These are phyloP conservation scores for Aaosphaeria pasadenensis DNA, from an alignment of 2,329 filamentous ascomycete genomes.

Conservation along the genomic window DNA sequence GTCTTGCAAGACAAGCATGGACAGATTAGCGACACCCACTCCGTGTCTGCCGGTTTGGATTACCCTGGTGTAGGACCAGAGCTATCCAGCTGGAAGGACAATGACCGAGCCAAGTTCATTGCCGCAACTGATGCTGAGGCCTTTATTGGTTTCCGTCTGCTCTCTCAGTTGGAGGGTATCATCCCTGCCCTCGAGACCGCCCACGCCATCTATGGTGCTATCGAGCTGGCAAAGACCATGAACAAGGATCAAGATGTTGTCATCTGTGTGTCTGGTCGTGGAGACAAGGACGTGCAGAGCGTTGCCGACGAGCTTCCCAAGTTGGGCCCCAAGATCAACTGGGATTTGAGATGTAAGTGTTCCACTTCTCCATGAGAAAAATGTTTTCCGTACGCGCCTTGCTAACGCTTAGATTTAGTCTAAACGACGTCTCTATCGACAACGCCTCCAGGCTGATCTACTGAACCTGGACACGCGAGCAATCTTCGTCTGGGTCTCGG, in stretches of 20 bases:
- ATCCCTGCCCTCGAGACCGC: constrained; percentile 93
- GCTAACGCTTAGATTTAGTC: no score
- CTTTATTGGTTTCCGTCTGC: constrained; percentile 78
- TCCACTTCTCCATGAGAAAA: no score
- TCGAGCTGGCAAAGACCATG: constrained; percentile 92
- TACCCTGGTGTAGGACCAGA: constrained; percentile 97
- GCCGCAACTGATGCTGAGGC: constrained; percentile 90
- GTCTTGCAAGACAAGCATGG: constrained; percentile 89
- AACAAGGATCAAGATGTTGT: constrained; percentile 84
- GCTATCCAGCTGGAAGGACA: constrained; percentile 90
- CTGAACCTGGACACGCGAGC: no score
- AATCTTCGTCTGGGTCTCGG: no score
- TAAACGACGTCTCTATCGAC: no score
- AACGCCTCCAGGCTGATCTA: no score
- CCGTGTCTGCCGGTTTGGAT: constrained; percentile 91
- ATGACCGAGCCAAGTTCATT: constrained; percentile 78
- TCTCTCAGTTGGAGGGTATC: constrained; percentile 89
- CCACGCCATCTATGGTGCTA: constrained; percentile 85
- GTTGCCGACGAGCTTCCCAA: constrained; percentile 91
- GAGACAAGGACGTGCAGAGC: constrained; percentile 98
- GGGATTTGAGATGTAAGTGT: constrained; percentile 54
- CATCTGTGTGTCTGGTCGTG: constrained; percentile 87
- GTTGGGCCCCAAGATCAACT: constrained; percentile 82
- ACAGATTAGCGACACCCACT: constrained; percentile 93
- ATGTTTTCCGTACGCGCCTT: no score